Base-by-base conservation (phyloP, 139 green algal species). In the Volvox africanus region DNA sequence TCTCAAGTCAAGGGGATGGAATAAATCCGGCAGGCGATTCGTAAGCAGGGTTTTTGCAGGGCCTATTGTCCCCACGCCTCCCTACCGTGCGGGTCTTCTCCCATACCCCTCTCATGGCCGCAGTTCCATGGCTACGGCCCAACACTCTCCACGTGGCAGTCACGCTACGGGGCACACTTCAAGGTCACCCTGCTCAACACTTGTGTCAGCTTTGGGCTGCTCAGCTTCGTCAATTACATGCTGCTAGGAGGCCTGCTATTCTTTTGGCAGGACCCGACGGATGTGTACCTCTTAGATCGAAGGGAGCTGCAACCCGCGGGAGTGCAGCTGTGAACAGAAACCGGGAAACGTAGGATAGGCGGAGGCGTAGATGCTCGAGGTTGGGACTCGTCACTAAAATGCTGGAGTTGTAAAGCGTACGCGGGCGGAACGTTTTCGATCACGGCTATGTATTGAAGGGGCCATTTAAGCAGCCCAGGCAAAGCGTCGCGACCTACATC, bases 111-210 rank as follows among this genome's bases (percentile, higher is more conserved):
- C 71, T 30, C 20, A n/a, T 32, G 71, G 14, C 21, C 71, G 24
- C 65, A 91, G 88, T 91, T 91, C 65, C 79, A 33, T 16, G 37
- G 65, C 28, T 91, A 88, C 65, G 62, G 65, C 28, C 65, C 88
- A n/a, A 83, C 61, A 22, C 37, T 91, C 35, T 61, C 78, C 2
- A 81, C 78, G 19, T 91, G 88, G 88, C 79, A 75, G 18, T 1
- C 21, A 76, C 36, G 62, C 20, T 77, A 61, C 32, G 32, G 35
- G 62, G 79, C 79, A 61, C 37, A 61, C 77, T 86, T 87, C 65
- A 87, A 87, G 16, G 11, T 67, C 17, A 36, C 88, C 13, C 78
- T 91, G 65, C 88, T 91, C 3, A 88, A 62, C 36, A 26, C 88
- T 18, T n/a, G 3, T 0, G 67, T 91, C 11, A 78, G 37, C 28